Evolutionary conservation across 2,329 filamentous ascomycete genomes (phyloP).

Genomic region (Fusarium azukiicola): DNA sequence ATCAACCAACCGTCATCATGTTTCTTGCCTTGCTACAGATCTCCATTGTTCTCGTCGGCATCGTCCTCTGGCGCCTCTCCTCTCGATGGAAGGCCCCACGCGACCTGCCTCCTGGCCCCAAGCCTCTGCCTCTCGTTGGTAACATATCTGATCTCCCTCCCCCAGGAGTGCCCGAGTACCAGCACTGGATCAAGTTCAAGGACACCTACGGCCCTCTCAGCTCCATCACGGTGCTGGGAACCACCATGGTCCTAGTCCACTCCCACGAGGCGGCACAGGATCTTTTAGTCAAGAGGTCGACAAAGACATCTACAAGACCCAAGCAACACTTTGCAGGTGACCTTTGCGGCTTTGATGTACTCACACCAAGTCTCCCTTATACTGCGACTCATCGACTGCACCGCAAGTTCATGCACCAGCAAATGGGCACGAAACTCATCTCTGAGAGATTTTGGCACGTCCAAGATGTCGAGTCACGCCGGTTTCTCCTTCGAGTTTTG

Average conservation of each 20-base stretch:
- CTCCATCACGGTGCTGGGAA: constrained; percentile 65
- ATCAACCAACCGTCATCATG: neutral
- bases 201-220: constrained; percentile 63
- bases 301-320: constrained; percentile 59
- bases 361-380: constrained; percentile 45
- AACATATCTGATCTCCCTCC: constrained; percentile 72
- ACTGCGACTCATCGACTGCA: constrained; percentile 43
- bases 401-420: constrained; percentile 57
- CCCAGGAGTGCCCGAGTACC: constrained; percentile 58
- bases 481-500: constrained; percentile 51
- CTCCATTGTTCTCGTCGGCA: neutral
- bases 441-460: constrained; percentile 42
- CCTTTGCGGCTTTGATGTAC: constrained; percentile 49
- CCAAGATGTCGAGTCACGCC: constrained; percentile 54
- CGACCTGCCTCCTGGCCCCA: constrained; percentile 71
- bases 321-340: constrained; percentile 46
- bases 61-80: constrained; percentile 34
- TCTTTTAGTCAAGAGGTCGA: constrained; percentile 60
- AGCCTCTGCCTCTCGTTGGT: constrained; percentile 69
- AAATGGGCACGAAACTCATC: constrained; percentile 52
- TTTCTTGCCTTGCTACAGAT: neutral
- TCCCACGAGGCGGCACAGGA: constrained; percentile 60
- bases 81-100: constrained; percentile 21
- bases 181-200: constrained; percentile 67
- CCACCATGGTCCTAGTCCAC: constrained; percentile 65